Conservation (phyloP, 805 yeast genomes). For the Lachancea dasiensis region DNA sequence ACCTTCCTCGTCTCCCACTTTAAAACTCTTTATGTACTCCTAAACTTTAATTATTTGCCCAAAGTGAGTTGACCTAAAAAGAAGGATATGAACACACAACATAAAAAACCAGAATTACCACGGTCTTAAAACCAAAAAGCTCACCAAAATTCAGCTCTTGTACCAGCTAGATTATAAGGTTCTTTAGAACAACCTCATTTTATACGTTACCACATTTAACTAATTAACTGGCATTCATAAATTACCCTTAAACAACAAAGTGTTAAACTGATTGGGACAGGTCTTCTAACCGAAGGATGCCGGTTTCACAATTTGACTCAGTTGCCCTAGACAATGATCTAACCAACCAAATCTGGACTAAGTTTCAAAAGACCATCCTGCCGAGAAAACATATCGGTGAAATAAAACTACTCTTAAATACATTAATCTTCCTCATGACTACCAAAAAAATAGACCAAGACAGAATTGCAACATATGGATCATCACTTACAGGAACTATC, state of each 20-base stretch:
- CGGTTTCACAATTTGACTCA: slow-evolving; percentile 24
- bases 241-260: neutral
- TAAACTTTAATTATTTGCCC: no score
- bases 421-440: slow-evolving; percentile 19
- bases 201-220: no score
- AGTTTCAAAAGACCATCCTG: slow-evolving; percentile 10
- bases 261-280: neutral
- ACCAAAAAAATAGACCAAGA: slow-evolving; percentile 8
- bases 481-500: slow-evolving; percentile 16
- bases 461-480: slow-evolving; percentile 14
- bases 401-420: slow-evolving; percentile 16
- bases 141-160: no score
- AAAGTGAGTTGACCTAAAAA: no score
- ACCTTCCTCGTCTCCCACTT: no score
- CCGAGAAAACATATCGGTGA: slow-evolving; percentile 14
- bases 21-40: no score
- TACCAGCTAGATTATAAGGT: no score
- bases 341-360: slow-evolving; percentile 13
- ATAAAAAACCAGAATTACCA: no score
- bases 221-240: no score
- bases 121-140: no score
- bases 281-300: neutral
- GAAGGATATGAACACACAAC: no score
- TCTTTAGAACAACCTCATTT: no score
- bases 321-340: slow-evolving; percentile 19